A percentile compares a stretch with the other conserved stretches of the same genome.
Conservation (phyloP, 805 yeast species). For the Saturnispora zaruensis region DNA sequence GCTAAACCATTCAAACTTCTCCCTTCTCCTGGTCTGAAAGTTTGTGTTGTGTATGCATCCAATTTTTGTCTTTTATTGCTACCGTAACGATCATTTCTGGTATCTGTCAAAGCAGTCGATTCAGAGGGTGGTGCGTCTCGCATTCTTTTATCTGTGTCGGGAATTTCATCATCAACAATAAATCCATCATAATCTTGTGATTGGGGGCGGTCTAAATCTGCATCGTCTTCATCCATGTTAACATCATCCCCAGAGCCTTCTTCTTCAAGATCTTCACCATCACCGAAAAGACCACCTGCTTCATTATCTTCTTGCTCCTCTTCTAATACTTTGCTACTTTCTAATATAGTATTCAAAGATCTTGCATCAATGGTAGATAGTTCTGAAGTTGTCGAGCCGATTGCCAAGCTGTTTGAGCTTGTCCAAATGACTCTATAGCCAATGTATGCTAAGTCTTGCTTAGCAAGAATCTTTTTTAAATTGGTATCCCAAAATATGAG, state of each 20-base stretch:
- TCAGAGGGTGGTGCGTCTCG: conserved; percentile 9
- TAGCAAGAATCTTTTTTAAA: conserved; percentile 26
- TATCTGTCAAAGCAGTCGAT: conserved; percentile 12
- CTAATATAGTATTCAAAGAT: conserved; percentile 7
- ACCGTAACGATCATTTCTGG: conserved; percentile 3
- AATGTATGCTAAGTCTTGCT: conserved; percentile 4
- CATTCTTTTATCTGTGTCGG: conserved; percentile 15
- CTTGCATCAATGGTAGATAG: conserved; percentile 11
- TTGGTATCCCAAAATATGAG: conserved; percentile 49
- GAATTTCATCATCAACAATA: conserved; percentile 57
- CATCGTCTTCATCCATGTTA: conserved; percentile 16
- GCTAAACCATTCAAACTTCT: background rate
- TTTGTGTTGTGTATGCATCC: background rate
- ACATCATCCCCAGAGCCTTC: conserved; percentile 19
- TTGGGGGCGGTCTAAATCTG: conserved; percentile 18
- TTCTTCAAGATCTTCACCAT: conserved; percentile 7
- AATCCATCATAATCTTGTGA: conserved; percentile 41
- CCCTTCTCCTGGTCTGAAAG: conserved; percentile 2
- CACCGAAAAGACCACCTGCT: conserved; percentile 5
- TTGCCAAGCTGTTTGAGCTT: conserved; percentile 4
- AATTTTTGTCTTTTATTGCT: conserved; percentile 7
- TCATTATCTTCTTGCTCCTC: conserved; percentile 12
- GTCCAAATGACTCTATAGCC: conserved; percentile 11
- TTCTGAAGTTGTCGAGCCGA: conserved; percentile 12
- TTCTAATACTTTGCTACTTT: conserved; percentile 10